Percentiles rank a stretch among this genome's conserved stretches.
phyloP scores from a whole-genome alignment of 2,329 filamentous ascomycete genomes.

The Curvularia verruculosa region DNA sequence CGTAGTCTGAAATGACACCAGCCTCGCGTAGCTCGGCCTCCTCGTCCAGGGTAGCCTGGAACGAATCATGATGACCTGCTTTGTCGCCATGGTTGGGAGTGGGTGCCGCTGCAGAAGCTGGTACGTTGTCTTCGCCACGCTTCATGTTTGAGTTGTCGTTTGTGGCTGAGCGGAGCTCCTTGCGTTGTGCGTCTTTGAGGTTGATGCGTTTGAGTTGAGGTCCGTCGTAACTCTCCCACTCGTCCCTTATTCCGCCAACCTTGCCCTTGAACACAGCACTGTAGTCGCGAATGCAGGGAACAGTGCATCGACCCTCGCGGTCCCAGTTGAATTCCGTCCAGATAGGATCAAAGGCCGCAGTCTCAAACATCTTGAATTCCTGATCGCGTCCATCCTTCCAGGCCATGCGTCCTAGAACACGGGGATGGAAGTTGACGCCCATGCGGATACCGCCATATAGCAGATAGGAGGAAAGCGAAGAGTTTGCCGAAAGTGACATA shows the following conservation, averaged over 20 bases:
- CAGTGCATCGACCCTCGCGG: constrained; percentile 58
- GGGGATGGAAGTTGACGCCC: constrained; percentile 64
- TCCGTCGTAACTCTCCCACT: constrained; percentile 61
- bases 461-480: constrained; percentile 61
- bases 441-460: constrained; percentile 62
- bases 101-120: constrained; percentile 37
- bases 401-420: constrained; percentile 62
- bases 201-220: constrained; percentile 49
- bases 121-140: constrained; percentile 31
- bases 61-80: constrained; percentile 40
- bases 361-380: constrained; percentile 64
- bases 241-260: constrained; percentile 54
- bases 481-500: constrained; percentile 63
- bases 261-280: constrained; percentile 59
- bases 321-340: constrained; percentile 64
- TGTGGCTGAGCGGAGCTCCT: constrained; percentile 30
- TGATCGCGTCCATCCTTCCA: constrained; percentile 62
- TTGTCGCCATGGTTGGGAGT: constrained; percentile 30
- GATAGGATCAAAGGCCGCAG: constrained; percentile 62
- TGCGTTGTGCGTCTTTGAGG: constrained; percentile 33
- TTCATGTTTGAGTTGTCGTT: constrained; percentile 5
- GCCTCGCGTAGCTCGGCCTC: constrained; percentile 50
- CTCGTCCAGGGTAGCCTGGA: constrained; percentile 50
- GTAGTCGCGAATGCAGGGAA: constrained; percentile 62
- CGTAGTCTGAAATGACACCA: constrained; percentile 54